Evolutionary conservation across 2,329 filamentous ascomycete species (phyloP).

Genomic region (Diaporthe capsici): DNA sequence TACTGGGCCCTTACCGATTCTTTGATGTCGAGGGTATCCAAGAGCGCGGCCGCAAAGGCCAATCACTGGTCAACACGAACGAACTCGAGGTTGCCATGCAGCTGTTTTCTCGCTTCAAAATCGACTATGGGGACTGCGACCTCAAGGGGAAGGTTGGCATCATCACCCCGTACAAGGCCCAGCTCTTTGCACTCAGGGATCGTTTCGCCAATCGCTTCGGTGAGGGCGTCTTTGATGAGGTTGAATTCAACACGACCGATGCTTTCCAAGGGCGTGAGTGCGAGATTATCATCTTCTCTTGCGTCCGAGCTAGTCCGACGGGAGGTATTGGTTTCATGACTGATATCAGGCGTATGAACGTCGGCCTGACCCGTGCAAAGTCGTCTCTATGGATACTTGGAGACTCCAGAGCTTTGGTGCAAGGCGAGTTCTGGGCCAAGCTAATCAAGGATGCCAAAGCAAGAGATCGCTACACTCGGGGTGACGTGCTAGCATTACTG

Average conservation of each 20-base stretch:
- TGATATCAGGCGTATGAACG: constrained; percentile 99
- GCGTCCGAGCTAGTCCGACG: constrained; percentile 91
- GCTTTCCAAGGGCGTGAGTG: constrained; percentile 98
- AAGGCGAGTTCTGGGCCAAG: constrained; percentile 92
- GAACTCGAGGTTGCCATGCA: constrained; percentile 90
- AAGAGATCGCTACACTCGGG: constrained; percentile 83
- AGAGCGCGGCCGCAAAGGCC: constrained; percentile 82
- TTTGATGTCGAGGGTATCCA: constrained; percentile 96
- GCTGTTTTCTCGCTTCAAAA: constrained; percentile 83
- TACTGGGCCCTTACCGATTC: constrained; percentile 95
- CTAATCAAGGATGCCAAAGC: constrained; percentile 85
- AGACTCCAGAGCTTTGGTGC: constrained; percentile 86
- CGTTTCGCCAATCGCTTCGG: constrained; percentile 83
- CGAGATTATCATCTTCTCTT: constrained; percentile 99
- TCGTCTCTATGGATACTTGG: constrained; percentile 97
- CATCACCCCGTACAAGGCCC: constrained; percentile 98
- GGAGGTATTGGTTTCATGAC: constrained; percentile 99
- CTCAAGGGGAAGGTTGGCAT: constrained; percentile 91
- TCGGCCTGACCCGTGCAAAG: constrained; percentile 95
- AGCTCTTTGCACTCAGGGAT: constrained; percentile 83
- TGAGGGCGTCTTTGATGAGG: constrained; percentile 78
- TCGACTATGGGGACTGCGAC: constrained; percentile 78
- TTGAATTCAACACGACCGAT: constrained; percentile 99
- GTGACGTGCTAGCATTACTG: constrained; percentile 66
- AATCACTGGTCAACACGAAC: constrained; percentile 89